phyloP scores from a whole-genome alignment of 2,329 filamentous ascomycete species.

The Aspergillus sp. region DNA sequence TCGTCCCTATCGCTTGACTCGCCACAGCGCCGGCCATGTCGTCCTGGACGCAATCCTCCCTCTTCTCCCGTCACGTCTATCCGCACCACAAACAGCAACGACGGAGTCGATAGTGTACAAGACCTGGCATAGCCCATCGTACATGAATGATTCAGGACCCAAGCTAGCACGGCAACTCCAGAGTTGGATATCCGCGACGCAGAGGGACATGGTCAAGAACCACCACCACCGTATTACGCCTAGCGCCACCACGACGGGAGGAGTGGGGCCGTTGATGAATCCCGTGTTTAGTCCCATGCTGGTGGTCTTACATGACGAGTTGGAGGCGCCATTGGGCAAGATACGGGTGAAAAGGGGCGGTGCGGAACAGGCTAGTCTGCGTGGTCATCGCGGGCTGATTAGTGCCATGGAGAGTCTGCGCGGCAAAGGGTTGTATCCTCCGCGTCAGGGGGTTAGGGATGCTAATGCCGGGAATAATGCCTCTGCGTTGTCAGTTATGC shows the following conservation, averaged over 20 bases:
- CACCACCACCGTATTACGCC: too few species aligned
- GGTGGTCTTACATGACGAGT: slow-evolving; percentile 80
- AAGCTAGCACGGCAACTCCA: slow-evolving; percentile 61
- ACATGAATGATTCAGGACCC: slow-evolving; percentile 79
- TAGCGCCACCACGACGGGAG: too few species aligned
- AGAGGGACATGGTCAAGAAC: slow-evolving; percentile 2
- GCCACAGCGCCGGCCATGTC: slow-evolving; percentile 81
- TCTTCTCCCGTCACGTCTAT: slow-evolving; percentile 40
- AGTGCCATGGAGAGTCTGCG: slow-evolving; percentile 53
- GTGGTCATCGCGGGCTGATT: slow-evolving; percentile 68
- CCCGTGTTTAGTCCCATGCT: slow-evolving; percentile 39
- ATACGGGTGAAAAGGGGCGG: slow-evolving; percentile 58
- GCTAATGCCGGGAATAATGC: too few species aligned
- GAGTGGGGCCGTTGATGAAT: not conserved
- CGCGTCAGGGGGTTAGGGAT: slow-evolving; percentile 23
- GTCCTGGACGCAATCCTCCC: slow-evolving; percentile 51
- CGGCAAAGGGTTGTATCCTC: slow-evolving; percentile 27
- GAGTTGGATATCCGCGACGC: slow-evolving; percentile 22
- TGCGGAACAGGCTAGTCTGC: slow-evolving; percentile 45
- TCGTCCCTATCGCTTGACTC: slow-evolving; percentile 60
- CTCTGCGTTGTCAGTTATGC: slow-evolving; percentile 36
- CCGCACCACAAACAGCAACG: slow-evolving; percentile 21
- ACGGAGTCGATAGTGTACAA: slow-evolving; percentile 34
- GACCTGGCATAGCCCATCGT: slow-evolving; percentile 59
- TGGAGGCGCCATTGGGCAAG: slow-evolving; percentile 63